A percentile compares a stretch with the other conserved stretches of the same genome.
Evolutionary conservation across 2,329 filamentous ascomycete genomes (phyloP).

Genomic region (Aureobasidium vineae): DNA sequence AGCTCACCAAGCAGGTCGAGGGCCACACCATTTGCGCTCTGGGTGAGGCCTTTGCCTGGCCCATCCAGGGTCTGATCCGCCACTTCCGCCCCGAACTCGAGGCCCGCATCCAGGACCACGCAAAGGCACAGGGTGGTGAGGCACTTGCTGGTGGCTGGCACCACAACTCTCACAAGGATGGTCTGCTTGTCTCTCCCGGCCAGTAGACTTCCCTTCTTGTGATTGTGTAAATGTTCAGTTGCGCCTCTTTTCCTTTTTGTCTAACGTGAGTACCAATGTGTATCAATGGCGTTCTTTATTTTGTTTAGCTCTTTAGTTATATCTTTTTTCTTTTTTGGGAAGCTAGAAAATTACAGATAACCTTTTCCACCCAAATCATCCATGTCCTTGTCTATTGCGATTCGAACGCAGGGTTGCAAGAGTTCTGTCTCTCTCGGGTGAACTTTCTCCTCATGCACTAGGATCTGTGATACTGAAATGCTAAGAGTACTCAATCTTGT

Average conservation of each 20-base stretch:
- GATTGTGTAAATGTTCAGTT: constrained; percentile 23
- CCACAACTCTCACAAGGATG: constrained; percentile 70
- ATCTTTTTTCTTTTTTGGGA: constrained; percentile 13
- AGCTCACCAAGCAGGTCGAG: constrained; percentile 98
- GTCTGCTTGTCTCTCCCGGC: constrained; percentile 82
- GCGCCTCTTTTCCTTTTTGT: constrained; percentile 6
- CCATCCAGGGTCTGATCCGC: constrained; percentile 94
- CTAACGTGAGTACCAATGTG: constrained; percentile 12
- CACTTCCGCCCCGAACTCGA: constrained; percentile 97
- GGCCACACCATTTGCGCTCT: constrained; percentile 98
- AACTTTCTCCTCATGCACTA: no score
- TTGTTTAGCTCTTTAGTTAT: constrained; percentile 16
- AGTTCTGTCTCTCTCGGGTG: no score
- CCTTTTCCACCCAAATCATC: background rate
- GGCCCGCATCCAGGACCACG: constrained; percentile 80
- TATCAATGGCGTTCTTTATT: constrained; percentile 20
- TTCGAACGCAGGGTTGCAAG: no score
- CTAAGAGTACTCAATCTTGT: no score
- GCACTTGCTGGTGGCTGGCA: constrained; percentile 86
- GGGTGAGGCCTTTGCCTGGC: constrained; percentile 98
- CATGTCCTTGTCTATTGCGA: no score
- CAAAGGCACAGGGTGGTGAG: constrained; percentile 67
- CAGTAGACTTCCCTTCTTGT: constrained; percentile 58
- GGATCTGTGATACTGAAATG: no score
- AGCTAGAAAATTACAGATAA: constrained; percentile 4